Evolutionary conservation across 2,329 filamentous ascomycete genomes (phyloP), one percentile per base, ranked within the genome.

Genomic region (Monilinia fructigena): DNA sequence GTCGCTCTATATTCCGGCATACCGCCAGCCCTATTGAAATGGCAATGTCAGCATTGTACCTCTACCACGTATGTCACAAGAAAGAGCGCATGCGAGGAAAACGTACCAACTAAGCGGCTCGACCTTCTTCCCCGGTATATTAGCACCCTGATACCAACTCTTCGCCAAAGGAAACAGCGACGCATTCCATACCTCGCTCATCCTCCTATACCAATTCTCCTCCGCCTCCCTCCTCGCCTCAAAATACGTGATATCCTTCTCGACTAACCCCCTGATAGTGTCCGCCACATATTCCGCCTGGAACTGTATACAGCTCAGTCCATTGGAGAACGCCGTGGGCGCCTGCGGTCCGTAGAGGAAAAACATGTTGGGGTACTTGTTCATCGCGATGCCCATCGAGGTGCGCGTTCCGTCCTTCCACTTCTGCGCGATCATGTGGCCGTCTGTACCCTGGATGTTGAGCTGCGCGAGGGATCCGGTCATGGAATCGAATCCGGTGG

Each of bases 361-460:
- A 75, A 83, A 82, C 74, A 83, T 77, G 62, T 84, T 84, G 0
- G 81, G 80, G 68, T 80, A 82, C 4, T 77, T 76, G 14, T 76
- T 70, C 20, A 79, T 76, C 0, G 78, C 76, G 16, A 80, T 76
- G 0, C 82, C 82, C 1, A 83, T 69, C 6, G 74, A 72, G 0
- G 77, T 77, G 40, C 65, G 69, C 4, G 75, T 73, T 4, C 76
- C 76, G 2, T 76, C 63, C 10, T 70, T 66, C 77, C 77, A 79
- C 5, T 72, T 70, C 3, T 79, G 74, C 12, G 68, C 68, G n/a
- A 79, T 68, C 4, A 69, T 71, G 0, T 74, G 40, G 0, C 75
- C 77, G 12, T 75, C 68, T 3, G 63, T 70, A 1, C 75, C 76
- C 2, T 72, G 71, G 12, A 79, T 70, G 8, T 76, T 73, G 35